A percentile compares a stretch with the other conserved stretches of the same genome.
These are phyloP conservation scores for Suhomyces faveliae DNA, from an alignment of 805 yeast species.

Conservation along the genomic window DNA sequence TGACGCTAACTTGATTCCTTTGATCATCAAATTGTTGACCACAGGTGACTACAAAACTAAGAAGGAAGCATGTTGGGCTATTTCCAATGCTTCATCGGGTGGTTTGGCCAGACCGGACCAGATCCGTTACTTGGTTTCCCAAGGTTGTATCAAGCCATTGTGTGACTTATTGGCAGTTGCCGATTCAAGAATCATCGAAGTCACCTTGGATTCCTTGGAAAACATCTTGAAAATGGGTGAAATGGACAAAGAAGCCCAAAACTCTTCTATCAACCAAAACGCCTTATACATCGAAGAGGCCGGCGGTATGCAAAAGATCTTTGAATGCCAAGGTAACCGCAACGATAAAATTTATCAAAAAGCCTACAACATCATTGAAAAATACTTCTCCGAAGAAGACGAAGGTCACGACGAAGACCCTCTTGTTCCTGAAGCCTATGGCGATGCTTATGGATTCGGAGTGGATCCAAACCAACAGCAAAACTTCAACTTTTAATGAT, in stretches of 20 bases:
- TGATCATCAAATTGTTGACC: constrained; percentile 71
- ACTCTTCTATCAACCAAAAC: constrained; percentile 71
- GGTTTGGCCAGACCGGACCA: constrained; percentile 91
- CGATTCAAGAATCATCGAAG: constrained; percentile 90
- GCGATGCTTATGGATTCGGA: constrained; percentile 88
- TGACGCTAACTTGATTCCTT: constrained; percentile 91
- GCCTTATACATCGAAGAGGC: constrained; percentile 95
- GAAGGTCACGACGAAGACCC: constrained; percentile 66
- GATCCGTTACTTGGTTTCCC: constrained; percentile 85
- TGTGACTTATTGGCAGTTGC: constrained; percentile 88
- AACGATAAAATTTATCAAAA: constrained; percentile 91
- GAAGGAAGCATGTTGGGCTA: constrained; percentile 99
- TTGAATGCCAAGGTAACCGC: constrained; percentile 86
- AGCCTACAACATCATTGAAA: constrained; percentile 86
- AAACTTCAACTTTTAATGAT: constrained; percentile 40
- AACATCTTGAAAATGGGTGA: constrained; percentile 95
- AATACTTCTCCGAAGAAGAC: constrained; percentile 81
- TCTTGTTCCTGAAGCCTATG: constrained; percentile 72
- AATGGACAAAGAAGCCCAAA: constrained; percentile 76
- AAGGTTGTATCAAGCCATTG: constrained; percentile 96
- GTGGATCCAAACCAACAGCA: constrained; percentile 58
- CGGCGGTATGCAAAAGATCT: constrained; percentile 96
- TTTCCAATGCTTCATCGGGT: constrained; percentile 96
- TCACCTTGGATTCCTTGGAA: constrained; percentile 91
- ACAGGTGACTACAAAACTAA: constrained; percentile 92